Base-by-base conservation (phyloP, 2,329 filamentous ascomycete genomes). In the Shiraia sp. region DNA sequence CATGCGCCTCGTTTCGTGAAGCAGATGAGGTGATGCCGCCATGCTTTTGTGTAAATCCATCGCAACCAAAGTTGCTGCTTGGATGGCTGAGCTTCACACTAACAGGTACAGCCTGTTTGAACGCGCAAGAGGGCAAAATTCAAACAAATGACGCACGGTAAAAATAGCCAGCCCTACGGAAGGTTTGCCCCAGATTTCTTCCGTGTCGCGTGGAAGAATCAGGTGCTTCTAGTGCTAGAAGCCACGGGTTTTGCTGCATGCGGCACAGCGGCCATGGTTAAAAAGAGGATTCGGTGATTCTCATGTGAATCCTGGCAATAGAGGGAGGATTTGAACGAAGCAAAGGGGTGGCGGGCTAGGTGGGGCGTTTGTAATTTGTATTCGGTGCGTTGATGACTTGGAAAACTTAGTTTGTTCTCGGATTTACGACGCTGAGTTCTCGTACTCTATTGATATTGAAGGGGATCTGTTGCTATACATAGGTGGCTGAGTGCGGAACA, bases 201-300 rank as follows among this genome's bases (percentile, higher is more conserved):
- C 42, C 34, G 48, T 53, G 49, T 52, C 51, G 46, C 41, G 40
- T 60, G 47, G 51, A 48, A 45, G 32, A 41, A 48, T 47, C 33
- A 45, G 40, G 48, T 36, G 42, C 40, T 22, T 4, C 19, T 4
- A 22, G 42, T 44, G 40, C 26, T 33, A 36, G 36, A 32, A 23
- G 24, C 33, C 24, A 36, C 44, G 42, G 40, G 28, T 51, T 44
- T 47, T 48, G 49, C 31, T 42, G 39, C 41, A 41, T 26, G 22
- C 34, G 33, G 28, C 30, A 28, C 24, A 26, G 28, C 36, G 32
- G 12, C 14, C 30, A 15, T 6, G 36, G 27, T 16, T 31, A 42
- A 42, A 30, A 26, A 39, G 32, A 22, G 19, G 19, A 5, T 22
- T 22, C 19, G 19, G 19, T 22, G 19, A 22, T 22, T 22, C 8